Conservation (phyloP, 2,329 filamentous ascomycete species). For the Scolecobasidium constrictum region DNA sequence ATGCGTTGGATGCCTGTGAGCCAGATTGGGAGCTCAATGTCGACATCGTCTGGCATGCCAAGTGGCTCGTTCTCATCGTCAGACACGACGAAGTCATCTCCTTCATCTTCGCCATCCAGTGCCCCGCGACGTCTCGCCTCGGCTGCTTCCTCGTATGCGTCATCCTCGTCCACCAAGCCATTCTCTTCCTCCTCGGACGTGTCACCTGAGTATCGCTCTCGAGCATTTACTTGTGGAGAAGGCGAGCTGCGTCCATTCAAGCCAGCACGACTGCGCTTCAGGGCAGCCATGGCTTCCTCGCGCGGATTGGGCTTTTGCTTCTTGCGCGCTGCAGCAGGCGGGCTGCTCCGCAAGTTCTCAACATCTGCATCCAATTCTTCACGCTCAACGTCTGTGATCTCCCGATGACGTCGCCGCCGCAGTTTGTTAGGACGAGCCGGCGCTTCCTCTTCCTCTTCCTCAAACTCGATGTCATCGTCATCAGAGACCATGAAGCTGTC, state of each 20-base stretch:
- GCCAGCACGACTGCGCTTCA: slow-evolving; percentile 30
- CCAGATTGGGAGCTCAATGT: slow-evolving; percentile 51
- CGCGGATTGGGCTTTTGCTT: slow-evolving; percentile 24
- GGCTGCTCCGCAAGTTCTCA: slow-evolving; percentile 8
- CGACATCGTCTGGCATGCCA: slow-evolving; percentile 36
- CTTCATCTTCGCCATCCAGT: slow-evolving; percentile 44
- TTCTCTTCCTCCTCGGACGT: slow-evolving; percentile 22
- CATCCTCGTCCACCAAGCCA: slow-evolving; percentile 15
- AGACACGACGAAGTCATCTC: slow-evolving; percentile 53
- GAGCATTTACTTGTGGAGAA: slow-evolving; percentile 12
- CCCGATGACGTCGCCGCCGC: not conserved
- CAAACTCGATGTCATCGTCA: slow-evolving; percentile 7
- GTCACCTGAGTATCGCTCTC: slow-evolving; percentile 20
- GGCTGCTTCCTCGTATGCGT: slow-evolving; percentile 12
- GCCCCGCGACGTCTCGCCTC: slow-evolving; percentile 22
- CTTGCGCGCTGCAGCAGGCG: not conserved
- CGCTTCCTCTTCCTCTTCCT: slow-evolving; percentile 5
- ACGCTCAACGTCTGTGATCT: slow-evolving; percentile 6
- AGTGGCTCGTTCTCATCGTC: slow-evolving; percentile 47
- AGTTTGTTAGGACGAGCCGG: not conserved
- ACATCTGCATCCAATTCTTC: slow-evolving; percentile 10
- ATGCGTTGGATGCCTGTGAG: slow-evolving; percentile 57
- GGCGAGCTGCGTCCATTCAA: slow-evolving; percentile 10
- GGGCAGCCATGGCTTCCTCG: slow-evolving; percentile 30
- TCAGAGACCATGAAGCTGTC: not conserved